These are phyloP conservation scores for Suillus subalutaceus DNA, from an alignment of 768 basidiomycete species.

Conservation along the genomic window DNA sequence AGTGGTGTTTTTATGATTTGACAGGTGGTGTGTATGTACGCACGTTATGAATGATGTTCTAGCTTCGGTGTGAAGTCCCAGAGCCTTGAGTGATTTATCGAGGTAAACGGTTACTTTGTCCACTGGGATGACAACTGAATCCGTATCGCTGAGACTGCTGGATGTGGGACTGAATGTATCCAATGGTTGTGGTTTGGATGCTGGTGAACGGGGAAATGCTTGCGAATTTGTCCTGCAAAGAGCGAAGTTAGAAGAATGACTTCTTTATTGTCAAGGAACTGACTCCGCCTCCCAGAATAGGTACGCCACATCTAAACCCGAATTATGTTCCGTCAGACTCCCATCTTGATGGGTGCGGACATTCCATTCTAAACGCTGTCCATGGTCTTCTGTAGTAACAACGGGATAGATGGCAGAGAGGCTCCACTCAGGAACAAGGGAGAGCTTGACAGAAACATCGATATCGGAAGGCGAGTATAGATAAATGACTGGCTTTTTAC, in stretches of 20 bases:
- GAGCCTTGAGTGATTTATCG: not conserved
- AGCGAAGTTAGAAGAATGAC: too few species aligned
- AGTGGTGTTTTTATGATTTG: not conserved
- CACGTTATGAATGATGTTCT: not conserved
- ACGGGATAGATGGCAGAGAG: not conserved
- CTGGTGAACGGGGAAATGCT: not conserved
- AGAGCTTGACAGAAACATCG: too few species aligned
- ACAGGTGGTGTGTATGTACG: not conserved
- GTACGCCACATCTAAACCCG: not conserved
- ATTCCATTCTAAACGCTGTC: not conserved
- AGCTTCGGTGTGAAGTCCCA: constrained; percentile 1
- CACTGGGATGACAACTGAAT: not conserved
- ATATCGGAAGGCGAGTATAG: constrained; percentile 4
- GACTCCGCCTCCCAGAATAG: not conserved
- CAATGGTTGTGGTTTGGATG: not conserved
- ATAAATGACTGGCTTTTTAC: constrained; percentile 7
- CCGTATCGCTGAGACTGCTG: not conserved
- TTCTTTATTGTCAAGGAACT: too few species aligned
- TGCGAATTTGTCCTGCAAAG: not conserved
- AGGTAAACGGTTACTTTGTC: not conserved
- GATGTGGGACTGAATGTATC: not conserved
- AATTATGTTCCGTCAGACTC: not conserved
- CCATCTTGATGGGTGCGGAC: not conserved
- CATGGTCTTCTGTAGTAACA: not conserved
- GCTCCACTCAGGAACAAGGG: too few species aligned